These are phyloP conservation scores for Biancaea sappan DNA, from an alignment of 306 rosid genomes.

Conservation along the genomic window DNA sequence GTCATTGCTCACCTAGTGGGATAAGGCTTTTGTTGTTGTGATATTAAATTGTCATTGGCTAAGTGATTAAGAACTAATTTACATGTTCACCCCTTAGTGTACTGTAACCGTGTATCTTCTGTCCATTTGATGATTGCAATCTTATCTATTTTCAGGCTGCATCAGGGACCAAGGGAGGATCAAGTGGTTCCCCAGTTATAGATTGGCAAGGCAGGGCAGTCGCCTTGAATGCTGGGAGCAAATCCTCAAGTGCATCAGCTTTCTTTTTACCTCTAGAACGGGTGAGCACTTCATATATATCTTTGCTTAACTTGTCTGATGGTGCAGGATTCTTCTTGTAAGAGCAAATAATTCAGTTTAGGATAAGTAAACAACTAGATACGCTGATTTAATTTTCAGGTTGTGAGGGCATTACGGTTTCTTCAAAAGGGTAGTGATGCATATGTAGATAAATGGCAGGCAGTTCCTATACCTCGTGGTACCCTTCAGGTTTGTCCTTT, in stretches of 20 bases:
- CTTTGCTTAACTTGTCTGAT: constrained; percentile 30
- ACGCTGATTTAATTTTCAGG: constrained; percentile 56
- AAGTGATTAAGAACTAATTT: constrained; percentile 20
- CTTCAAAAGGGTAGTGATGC: constrained; percentile 70
- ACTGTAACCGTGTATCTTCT: not conserved
- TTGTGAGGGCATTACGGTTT: constrained; percentile 86
- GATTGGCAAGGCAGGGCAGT: constrained; percentile 96
- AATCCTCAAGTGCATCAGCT: constrained; percentile 93
- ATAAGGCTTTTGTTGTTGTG: constrained; percentile 15
- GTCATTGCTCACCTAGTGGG: no score
- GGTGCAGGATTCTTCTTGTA: constrained; percentile 31
- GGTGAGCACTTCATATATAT: constrained; percentile 54
- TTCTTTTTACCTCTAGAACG: constrained; percentile 90
- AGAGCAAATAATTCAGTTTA: constrained; percentile 28
- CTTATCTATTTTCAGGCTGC: constrained; percentile 74
- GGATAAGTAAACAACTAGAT: constrained; percentile 29
- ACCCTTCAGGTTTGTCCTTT: constrained; percentile 91
- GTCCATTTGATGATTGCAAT: constrained; percentile 23
- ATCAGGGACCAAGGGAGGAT: constrained; percentile 98
- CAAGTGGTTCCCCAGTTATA: constrained; percentile 97
- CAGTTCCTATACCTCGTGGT: constrained; percentile 91
- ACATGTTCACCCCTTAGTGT: not conserved
- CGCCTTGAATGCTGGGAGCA: constrained; percentile 98
- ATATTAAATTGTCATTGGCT: constrained; percentile 1
- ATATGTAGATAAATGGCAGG: constrained; percentile 70